These are phyloP conservation scores for Hyphodiscus sp. DNA, from an alignment of 2,329 filamentous ascomycete genomes.

Conservation along the genomic window DNA sequence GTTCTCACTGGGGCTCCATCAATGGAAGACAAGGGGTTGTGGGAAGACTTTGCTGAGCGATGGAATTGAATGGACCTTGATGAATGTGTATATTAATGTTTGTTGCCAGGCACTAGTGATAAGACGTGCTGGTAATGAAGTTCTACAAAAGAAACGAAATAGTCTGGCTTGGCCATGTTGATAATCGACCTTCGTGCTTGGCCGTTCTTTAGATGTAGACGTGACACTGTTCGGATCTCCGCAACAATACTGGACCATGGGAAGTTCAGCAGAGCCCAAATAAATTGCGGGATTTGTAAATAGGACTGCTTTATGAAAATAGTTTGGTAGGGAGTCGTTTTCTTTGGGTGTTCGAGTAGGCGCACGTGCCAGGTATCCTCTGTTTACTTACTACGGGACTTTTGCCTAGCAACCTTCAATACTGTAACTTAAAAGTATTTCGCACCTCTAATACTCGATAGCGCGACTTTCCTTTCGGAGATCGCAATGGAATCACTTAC, in stretches of 20 bases:
- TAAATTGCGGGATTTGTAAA: too few relatives aligned
- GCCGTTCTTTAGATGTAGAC: background rate
- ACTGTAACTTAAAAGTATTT: background rate
- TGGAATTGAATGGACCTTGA: background rate
- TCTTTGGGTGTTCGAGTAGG: background rate
- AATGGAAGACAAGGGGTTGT: background rate
- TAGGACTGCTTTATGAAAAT: background rate
- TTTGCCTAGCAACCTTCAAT: background rate
- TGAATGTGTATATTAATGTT: constrained; percentile 5
- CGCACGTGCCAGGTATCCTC: background rate
- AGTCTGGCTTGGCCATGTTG: background rate
- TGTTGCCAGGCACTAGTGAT: background rate
- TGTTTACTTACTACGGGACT: background rate
- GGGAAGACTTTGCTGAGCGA: background rate
- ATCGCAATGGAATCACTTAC: constrained; percentile 40
- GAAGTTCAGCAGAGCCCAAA: background rate
- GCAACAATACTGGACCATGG: background rate
- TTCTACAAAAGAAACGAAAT: background rate
- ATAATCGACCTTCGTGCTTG: background rate
- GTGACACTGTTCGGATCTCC: too few relatives aligned
- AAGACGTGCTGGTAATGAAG: background rate
- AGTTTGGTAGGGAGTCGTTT: background rate
- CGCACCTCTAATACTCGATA: background rate
- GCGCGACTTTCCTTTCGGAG: background rate
- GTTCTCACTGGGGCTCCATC: background rate